Evolutionary conservation across 2,329 filamentous ascomycete species (phyloP), one percentile per base, ranked within the genome.

Genomic region (Zopfia rhizophila): DNA sequence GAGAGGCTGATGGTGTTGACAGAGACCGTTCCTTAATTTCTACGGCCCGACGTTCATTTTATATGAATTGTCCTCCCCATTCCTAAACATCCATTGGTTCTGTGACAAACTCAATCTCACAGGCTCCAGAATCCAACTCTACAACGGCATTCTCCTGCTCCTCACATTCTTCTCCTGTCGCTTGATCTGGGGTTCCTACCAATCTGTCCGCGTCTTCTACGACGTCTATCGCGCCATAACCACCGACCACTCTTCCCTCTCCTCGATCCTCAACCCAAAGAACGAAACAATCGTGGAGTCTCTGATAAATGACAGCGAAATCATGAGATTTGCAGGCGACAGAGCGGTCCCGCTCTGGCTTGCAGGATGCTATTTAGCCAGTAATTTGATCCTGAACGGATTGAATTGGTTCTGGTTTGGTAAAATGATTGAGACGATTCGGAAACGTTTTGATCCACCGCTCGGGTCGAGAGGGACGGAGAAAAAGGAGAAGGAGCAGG

Each of bases 41-140:
- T 95, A 94, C 72, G 88, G 83, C 45, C 82, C 82, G 45, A 84
- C 84, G 48, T 95, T 95, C 72, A 90, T 95, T 62, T 85, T 94
- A 47, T 95, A 91, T 82, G 90, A 95, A 72, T 82, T 95, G 27
- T 92, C 89, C 18, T 89, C 87, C 4, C 89, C 90, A 6, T 92
- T 94, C 72, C 80, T 94, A 46, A 95, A 95, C 68, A 82, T 93
- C 66, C 90, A 95, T 77, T 95, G 90, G 90, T 94, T 94, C 77
- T 90, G 89, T 73, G 90, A 95, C 74, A 95, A 95, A 76, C 77
- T 93, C 48, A 82, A 84, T 62, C 85, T 91, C 79, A 94, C 90
- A 0, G 90, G 90, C 24, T 85, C 86, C 14, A 79, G 78, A 40
- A 72, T 84, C 17, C 90, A 94, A 74, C 80, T 92, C 19, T 85